These are phyloP conservation scores for Senecio squalidus DNA, from an alignment of 140 eudicot genomes.

Conservation along the genomic window DNA sequence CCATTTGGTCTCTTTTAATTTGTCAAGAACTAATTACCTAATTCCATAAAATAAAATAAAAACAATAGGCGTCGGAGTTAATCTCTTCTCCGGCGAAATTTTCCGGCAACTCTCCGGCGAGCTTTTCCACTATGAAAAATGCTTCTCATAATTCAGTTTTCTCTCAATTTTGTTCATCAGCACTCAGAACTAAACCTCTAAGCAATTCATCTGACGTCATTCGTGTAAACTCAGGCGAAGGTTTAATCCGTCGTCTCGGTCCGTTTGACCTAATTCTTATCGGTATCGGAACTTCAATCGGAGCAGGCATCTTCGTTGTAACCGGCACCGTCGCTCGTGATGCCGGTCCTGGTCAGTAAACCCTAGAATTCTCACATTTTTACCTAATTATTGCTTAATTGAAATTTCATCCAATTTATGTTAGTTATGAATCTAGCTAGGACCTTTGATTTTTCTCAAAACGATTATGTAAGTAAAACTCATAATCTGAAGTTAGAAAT, in stretches of 20 bases:
- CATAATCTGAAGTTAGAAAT: no score
- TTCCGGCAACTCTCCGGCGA: conserved; percentile 16
- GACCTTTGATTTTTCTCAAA: no score
- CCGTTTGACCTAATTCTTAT: conserved; percentile 70
- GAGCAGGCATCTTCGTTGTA: conserved; percentile 95
- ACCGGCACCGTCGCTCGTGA: conserved; percentile 96
- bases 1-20: conserved; percentile 4
- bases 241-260: conserved; percentile 80
- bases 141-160: conserved; percentile 48
- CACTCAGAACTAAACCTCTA: conserved; percentile 64
- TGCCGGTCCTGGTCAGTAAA: conserved; percentile 77
- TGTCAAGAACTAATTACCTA: background rate
- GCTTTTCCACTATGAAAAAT: background rate
- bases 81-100: conserved; percentile 24
- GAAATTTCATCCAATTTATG: background rate
- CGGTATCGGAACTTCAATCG: conserved; percentile 94
- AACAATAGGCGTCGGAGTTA: background rate
- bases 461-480: no score
- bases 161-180: no score
- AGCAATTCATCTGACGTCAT: conserved; percentile 31
- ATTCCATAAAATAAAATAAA: background rate
- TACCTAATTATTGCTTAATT: background rate
- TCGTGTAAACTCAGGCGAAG: conserved; percentile 43
- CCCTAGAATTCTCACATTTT: no score
- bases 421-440: background rate